Conservation (phyloP, 495 filamentous ascomycete species). For the Barbatosphaeria neglecta region DNA sequence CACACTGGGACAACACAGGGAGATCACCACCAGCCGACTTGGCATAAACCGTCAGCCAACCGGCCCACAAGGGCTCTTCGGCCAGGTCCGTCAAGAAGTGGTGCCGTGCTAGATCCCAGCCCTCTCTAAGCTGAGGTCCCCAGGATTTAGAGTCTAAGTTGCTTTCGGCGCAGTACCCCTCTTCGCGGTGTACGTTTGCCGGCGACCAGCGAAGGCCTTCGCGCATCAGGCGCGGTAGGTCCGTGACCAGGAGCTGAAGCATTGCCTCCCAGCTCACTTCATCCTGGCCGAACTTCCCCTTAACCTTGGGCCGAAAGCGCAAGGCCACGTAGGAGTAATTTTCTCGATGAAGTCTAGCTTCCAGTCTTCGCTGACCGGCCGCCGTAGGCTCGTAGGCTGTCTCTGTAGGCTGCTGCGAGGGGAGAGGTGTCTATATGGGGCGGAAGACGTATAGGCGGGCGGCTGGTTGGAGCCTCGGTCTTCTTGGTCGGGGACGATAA, state of each 20-base stretch:
- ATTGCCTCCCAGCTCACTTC: background rate
- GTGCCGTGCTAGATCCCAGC: background rate
- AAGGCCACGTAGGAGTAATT: too few species aligned
- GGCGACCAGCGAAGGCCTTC: background rate
- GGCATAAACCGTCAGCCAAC: background rate
- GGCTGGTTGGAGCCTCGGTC: too few species aligned
- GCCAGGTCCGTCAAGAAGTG: background rate
- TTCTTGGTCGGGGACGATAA: too few species aligned
- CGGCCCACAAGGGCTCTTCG: background rate
- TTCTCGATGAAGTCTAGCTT: too few species aligned
- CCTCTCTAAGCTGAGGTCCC: background rate
- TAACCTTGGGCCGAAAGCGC: too few species aligned
- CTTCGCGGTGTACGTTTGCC: background rate
- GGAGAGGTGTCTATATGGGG: background rate
- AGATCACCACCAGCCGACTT: background rate
- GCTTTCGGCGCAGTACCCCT: background rate
- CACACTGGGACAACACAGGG: background rate
- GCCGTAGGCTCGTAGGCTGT: too few species aligned
- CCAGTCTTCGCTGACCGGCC: too few species aligned
- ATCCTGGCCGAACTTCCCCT: background rate
- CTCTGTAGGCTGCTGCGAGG: too few species aligned
- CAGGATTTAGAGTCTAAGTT: background rate
- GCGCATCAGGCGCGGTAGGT: background rate
- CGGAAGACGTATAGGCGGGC: background rate
- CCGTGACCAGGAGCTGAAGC: background rate